These are phyloP conservation scores for Arctostaphylos glauca DNA, from an alignment of 148 eudicot genomes.

Conservation along the genomic window DNA sequence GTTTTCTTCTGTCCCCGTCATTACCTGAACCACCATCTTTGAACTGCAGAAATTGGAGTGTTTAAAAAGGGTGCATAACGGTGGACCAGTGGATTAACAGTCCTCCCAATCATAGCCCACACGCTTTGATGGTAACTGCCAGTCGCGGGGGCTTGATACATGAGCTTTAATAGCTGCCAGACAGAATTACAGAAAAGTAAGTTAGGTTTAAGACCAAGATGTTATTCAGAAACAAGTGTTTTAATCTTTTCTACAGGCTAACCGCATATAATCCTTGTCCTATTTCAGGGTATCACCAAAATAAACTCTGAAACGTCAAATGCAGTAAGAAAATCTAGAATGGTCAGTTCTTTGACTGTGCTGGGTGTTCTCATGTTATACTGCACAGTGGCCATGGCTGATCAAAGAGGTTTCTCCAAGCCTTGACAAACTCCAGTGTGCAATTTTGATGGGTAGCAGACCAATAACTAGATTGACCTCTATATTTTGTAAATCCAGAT, in stretches of 20 bases:
- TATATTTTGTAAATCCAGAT: background rate
- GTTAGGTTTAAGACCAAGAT: background rate
- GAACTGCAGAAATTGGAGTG: conserved; percentile 62
- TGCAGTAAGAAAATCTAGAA: background rate
- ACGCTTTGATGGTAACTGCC: conserved; percentile 82
- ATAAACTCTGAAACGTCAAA: background rate
- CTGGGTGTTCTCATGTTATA: background rate
- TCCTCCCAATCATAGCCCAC: conserved; percentile 81
- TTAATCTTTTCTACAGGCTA: background rate
- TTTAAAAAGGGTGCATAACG: conserved; percentile 83
- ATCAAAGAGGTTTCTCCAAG: background rate
- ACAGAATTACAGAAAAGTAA: conserved; percentile 2
- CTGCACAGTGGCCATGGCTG: background rate
- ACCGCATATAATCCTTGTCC: background rate
- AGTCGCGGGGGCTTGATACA: conserved; percentile 92
- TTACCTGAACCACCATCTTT: conserved; percentile 92
- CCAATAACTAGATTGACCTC: background rate
- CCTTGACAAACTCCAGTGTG: background rate
- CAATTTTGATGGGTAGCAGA: background rate
- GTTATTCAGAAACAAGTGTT: background rate
- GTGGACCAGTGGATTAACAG: conserved; percentile 51
- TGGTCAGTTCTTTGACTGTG: background rate
- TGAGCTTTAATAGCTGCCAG: conserved; percentile 89
- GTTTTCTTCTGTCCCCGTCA: background rate
- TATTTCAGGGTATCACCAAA: background rate